Base-by-base conservation (phyloP, 106 monocot species). In the Chionographis japonica region DNA sequence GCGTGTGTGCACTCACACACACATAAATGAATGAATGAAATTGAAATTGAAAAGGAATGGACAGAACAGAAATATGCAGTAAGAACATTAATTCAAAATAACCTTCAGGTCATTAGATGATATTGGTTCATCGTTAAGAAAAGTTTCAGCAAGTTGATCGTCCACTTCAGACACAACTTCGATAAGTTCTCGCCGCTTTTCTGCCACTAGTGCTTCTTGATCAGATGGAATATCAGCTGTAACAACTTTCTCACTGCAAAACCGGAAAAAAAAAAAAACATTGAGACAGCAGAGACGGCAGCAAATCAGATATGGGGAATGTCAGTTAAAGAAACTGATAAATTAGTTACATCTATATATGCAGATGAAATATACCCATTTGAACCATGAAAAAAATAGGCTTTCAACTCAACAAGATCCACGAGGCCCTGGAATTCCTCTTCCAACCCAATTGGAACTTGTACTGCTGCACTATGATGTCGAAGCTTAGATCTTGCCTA, bases 131-230 rank as follows among this genome's bases (percentile, higher is more conserved):
- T 97, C 97, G 73, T 53, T 87, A 11, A 97, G 85, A 86, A 97
- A 97, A 81, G 72, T 53, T 79, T 92, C 97, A 63, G 97, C 97
- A 72, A 98, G 89, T 58, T 82, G 50, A 71, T 98, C 97, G 83
- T 98, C 97, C 6, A 92, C 97, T 80, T 98, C 97, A 67, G 92
- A 97, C 59, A 97, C 92, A 76, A 74, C 81, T 87, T 97, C 97
- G 62, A 97, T 97, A 27, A 97, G 83, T 79, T 97, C 97, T 55
- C 80, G 85, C 8, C 89, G 79, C 75, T 92, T 97, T 68, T 92
- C 92, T 51, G 68, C 18, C 6, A 79, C 89, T 37, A 90, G 38
- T 54, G 58, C 78, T 68, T 92, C 81, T 65, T 92, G 19, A 74
- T 90, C 79, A 6, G 80, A 56, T 60, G 92, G 97, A 40, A 97